These are phyloP conservation scores for Aspergillus japonicus DNA, from an alignment of 2,329 filamentous ascomycete genomes.

Conservation along the genomic window DNA sequence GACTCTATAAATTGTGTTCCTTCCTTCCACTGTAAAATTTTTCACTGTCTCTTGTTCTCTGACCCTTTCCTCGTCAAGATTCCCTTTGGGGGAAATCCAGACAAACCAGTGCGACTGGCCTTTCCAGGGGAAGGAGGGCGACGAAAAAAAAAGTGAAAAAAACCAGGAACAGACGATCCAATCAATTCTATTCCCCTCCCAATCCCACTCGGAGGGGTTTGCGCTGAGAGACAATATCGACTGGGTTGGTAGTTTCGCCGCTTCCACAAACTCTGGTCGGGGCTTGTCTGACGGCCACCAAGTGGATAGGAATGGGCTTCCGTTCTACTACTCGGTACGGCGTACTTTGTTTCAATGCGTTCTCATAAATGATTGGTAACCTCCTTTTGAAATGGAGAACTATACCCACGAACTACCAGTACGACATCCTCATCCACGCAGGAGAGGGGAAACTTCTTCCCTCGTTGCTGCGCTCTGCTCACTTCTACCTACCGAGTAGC, in stretches of 20 bases:
- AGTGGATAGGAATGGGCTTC: neutral
- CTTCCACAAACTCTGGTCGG: neutral
- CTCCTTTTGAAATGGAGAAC: neutral
- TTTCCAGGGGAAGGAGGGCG: neutral
- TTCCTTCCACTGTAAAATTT: neutral
- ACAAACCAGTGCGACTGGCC: neutral
- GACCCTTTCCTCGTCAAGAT: slow-evolving; percentile 1
- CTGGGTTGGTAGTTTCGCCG: neutral
- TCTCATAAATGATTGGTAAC: neutral
- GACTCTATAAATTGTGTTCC: neutral
- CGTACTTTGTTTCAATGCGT: neutral
- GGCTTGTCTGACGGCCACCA: neutral
- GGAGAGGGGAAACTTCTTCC: neutral
- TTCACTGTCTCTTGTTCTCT: neutral
- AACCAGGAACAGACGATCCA: neutral
- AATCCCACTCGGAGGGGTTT: neutral
- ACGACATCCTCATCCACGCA: neutral
- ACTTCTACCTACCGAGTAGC: neutral
- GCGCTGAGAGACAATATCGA: neutral
- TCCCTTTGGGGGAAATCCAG: neutral
- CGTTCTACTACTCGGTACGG: neutral
- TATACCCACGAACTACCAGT: neutral
- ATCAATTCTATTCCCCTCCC: neutral
- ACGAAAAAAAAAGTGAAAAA: neutral
- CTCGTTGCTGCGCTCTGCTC: neutral